These are phyloP conservation scores for Xylaria sp. DNA, from an alignment of 2,329 filamentous ascomycete genomes.

Conservation along the genomic window DNA sequence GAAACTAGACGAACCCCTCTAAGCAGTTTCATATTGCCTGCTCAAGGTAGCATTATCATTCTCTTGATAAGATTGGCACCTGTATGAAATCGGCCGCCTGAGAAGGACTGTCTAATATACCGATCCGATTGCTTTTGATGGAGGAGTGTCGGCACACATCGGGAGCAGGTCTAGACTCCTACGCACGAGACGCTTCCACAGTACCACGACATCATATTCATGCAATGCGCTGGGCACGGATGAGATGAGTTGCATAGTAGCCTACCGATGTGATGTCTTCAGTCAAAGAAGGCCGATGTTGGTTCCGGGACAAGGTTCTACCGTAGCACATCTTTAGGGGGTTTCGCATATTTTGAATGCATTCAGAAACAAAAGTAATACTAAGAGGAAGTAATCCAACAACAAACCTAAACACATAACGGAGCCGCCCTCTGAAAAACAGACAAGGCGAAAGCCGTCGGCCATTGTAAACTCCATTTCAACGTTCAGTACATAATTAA, in stretches of 20 bases:
- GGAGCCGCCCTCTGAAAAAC: background rate
- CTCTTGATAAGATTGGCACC: too few species aligned
- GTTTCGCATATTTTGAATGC: slow-evolving; percentile 1
- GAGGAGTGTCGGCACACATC: background rate
- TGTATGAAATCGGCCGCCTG: too few species aligned
- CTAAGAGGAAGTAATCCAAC: background rate
- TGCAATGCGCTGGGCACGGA: background rate
- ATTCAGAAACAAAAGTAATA: slow-evolving; percentile 6
- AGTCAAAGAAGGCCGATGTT: background rate
- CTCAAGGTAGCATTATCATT: too few species aligned
- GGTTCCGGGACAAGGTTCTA: slow-evolving; percentile 33
- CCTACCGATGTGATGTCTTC: too few species aligned
- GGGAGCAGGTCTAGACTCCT: background rate
- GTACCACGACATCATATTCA: background rate
- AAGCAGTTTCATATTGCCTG: background rate
- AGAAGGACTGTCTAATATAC: background rate
- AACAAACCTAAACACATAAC: background rate
- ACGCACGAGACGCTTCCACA: too few species aligned
- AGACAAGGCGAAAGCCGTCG: background rate
- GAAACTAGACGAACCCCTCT: background rate
- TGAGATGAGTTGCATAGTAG: too few species aligned
- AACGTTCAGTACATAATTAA: too few species aligned
- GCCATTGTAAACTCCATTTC: too few species aligned
- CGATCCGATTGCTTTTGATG: too few species aligned
- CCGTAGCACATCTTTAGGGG: slow-evolving; percentile 20